Base-by-base conservation (phyloP, 768 basidiomycete species). In the Tylopilus intermedius region DNA sequence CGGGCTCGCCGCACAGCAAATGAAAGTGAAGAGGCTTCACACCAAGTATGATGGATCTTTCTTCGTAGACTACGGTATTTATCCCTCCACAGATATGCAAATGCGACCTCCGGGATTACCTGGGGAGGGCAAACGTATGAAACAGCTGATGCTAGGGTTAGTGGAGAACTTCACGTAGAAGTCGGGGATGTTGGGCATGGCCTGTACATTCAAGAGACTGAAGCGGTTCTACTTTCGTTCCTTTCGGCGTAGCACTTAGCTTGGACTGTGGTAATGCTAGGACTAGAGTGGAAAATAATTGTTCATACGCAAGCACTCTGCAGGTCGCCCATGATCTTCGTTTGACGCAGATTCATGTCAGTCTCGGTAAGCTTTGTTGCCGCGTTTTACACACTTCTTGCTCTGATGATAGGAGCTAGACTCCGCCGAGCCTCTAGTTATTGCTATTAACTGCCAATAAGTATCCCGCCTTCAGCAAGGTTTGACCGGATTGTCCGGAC, bases 51-150 rank as follows among this genome's bases (percentile, higher is more conserved):
- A 40, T 29, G 38, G 24, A 38, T 22, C 41, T 18, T 42, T 4
- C 13, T 45, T n/a, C 3, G 10, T 22, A 13, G 14, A 26, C n/a
- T 3, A 8, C 4, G 13, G 18, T 49, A 24, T 35, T 52, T 44
- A 47, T 4, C 35, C n/a, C 5, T n/a, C 18, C 15, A 13, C 32
- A 81, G 77, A 13, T 71, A 76, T 51, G 76, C 81, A 2, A 75
- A 80, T 51, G 80, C 79, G 56, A 72, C 66, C 4, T 70, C 73
- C 14, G 77, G 77, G 10, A 48, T 84, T 48, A 79, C 71, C 1
- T 82, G 81, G 80, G 82, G 76, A 45, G 81, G 80, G 3, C 79
- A 79, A 60, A 78, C 75, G 0, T 82, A 80, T 50, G 82, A 83
- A 59, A 82, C 80, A 0, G 49, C 55, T 32, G 62, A 79, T 45